phyloP scores from a whole-genome alignment of 1,139 yeast species.

The Arxiozyma telluris region DNA sequence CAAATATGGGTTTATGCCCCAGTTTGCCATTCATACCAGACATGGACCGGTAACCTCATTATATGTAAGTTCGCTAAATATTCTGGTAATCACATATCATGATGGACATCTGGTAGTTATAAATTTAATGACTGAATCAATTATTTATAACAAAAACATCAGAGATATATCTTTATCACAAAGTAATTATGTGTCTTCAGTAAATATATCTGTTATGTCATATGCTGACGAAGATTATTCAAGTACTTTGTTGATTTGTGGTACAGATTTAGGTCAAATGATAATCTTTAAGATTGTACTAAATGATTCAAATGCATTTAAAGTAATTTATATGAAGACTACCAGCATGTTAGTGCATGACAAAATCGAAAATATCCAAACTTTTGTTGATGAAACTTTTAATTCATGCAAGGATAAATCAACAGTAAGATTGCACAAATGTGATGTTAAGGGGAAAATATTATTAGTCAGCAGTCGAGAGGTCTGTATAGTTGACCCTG shows the following conservation, averaged over 20 bases:
- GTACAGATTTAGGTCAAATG: constrained; percentile 75
- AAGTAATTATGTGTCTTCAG: constrained; percentile 40
- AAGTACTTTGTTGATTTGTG: constrained; percentile 62
- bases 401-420: background rate
- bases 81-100: constrained; percentile 72
- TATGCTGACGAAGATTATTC: constrained; percentile 57
- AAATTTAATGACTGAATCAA: constrained; percentile 48
- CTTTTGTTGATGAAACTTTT: constrained; percentile 42
- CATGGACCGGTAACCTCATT: constrained; percentile 49
- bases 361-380: constrained; percentile 46
- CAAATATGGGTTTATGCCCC: constrained; percentile 65
- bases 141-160: constrained; percentile 47
- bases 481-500: background rate
- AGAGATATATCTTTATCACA: constrained; percentile 17
- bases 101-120: constrained; percentile 67
- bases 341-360: constrained; percentile 41
- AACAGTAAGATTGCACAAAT: background rate
- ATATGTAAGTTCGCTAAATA: constrained; percentile 66
- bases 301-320: constrained; percentile 56
- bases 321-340: constrained; percentile 46
- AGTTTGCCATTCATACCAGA: constrained; percentile 40
- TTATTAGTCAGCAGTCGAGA: constrained; percentile 1
- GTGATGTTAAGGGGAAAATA: background rate
- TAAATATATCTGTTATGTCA: constrained; percentile 68
- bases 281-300: constrained; percentile 62